These are phyloP conservation scores for Ceratobasidium sp. DNA, from an alignment of 1,284 basidiomycete species.

Conservation along the genomic window DNA sequence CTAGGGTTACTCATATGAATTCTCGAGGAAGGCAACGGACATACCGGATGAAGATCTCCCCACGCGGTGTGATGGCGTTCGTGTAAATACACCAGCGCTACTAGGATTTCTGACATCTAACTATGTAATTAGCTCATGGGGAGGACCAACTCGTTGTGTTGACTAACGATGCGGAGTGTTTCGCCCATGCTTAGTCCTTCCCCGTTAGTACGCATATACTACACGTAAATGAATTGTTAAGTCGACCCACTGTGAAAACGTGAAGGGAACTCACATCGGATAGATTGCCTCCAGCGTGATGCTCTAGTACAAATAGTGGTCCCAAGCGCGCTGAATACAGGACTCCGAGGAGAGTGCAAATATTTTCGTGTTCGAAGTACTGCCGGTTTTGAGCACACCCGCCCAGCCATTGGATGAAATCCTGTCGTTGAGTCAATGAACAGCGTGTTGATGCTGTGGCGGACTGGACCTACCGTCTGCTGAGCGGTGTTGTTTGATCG, in stretches of 20 bases:
- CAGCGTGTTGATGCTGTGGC: too few relatives aligned
- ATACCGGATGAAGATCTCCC: slow-evolving; percentile 17
- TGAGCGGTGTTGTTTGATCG: slow-evolving; percentile 11
- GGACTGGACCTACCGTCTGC: not conserved
- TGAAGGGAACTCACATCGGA: not conserved
- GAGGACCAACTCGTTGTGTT: too few relatives aligned
- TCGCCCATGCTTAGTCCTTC: not conserved
- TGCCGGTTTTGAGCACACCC: slow-evolving; percentile 5
- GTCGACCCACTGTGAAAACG: not conserved
- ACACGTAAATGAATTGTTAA: not conserved
- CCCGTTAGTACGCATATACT: slow-evolving; percentile 15
- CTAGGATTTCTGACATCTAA: slow-evolving; percentile 15
- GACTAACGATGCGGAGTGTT: not conserved
- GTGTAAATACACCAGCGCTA: slow-evolving; percentile 21
- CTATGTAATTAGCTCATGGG: not conserved
- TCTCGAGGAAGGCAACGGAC: too few relatives aligned
- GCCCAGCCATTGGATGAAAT: slow-evolving; percentile 19
- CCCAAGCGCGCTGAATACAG: slow-evolving; percentile 16
- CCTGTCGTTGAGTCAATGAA: not conserved
- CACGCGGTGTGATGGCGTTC: slow-evolving; percentile 11
- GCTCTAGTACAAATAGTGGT: slow-evolving; percentile 13
- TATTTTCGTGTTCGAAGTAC: not conserved
- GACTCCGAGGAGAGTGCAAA: slow-evolving; percentile 19
- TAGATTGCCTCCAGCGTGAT: slow-evolving; percentile 7
- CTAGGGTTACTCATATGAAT: not conserved